Base-by-base conservation (phyloP, 805 yeast species). In the Sporopachydermia quercuum region DNA sequence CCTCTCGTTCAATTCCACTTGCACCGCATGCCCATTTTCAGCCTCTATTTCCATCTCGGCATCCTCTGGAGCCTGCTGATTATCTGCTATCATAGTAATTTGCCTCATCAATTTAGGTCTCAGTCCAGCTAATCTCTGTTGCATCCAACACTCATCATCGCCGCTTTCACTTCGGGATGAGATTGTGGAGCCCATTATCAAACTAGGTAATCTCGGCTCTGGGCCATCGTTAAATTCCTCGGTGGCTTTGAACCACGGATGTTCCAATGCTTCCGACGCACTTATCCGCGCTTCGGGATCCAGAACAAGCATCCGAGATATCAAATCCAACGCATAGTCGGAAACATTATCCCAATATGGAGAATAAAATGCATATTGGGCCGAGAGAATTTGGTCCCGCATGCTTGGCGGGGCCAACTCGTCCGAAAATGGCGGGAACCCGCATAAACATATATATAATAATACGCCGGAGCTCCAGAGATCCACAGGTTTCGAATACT, bases 361-460 rank as follows among this genome's bases (percentile, higher is more conserved):
- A 3, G 83, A 71, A 53, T 74, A 81, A 52, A 81, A 81, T 0
- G 86, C 85, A 55, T 66, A 79, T 43, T 68, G 71, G 0, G 81
- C 89, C 23, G 61, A 59, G 5, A 77, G 49, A 39, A 81, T 80
- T 55, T 81, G 91, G 36, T 80, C 83, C 43, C 74, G 70, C 81
- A 81, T 76, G 16, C 68, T 65, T 5, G 89, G 89, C 6, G 91
- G 91, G 0, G 78, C 87, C 41, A 81, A 54, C 44, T 82, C 89
- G 36, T 80, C 91, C 50, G 85, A 77, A 52, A 82, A 82, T 0
- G 93, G 93, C 3, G 89, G 91, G 47, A 82, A 82, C 0, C 93
- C 93, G 53, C 85, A 80, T 14, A 82, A 60, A 52, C 91, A 79
- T 2, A 81, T 86, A 45, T 82, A 82, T 13, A 81, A 55, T 37